These are phyloP conservation scores for Fonsecaea pugnacius DNA, from an alignment of 2,329 filamentous ascomycete genomes.

Conservation along the genomic window DNA sequence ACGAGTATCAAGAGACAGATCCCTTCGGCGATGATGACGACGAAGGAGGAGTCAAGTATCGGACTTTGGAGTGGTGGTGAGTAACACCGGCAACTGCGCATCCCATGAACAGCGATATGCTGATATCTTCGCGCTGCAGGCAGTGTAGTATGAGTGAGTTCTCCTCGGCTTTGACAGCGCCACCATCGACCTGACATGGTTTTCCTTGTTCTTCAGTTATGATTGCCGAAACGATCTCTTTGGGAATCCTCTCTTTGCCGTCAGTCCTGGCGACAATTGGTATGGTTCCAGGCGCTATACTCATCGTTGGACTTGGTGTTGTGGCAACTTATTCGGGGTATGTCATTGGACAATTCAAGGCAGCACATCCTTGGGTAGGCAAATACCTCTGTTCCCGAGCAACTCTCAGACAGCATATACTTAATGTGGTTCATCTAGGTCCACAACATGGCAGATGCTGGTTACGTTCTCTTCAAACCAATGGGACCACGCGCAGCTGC, in stretches of 20 bases:
- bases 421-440: conserved; percentile 50
- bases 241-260: conserved; percentile 62
- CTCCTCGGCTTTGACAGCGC: background rate
- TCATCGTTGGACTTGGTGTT: conserved; percentile 58
- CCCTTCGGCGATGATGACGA: conserved; percentile 30
- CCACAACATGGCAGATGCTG: conserved; percentile 70
- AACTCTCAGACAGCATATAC: background rate
- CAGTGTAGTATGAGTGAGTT: conserved; percentile 32
- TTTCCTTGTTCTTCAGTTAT: conserved; percentile 48
- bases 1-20: conserved; percentile 22
- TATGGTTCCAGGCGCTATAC: conserved; percentile 58
- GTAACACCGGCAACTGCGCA: background rate
- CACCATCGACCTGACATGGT: background rate
- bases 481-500: conserved; percentile 51
- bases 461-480: conserved; percentile 56
- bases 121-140: conserved; percentile 11
- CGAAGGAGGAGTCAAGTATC: conserved; percentile 33
- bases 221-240: conserved; percentile 63
- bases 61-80: conserved; percentile 35
- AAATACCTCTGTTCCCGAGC: background rate
- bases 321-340: conserved; percentile 65
- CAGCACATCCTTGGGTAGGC: conserved; percentile 45
- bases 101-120: background rate
- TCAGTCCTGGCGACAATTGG: conserved; percentile 58
- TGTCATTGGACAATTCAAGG: conserved; percentile 64